phyloP scores from a whole-genome alignment of 2,329 filamentous ascomycete genomes.

The Colletotrichum falcatum region DNA sequence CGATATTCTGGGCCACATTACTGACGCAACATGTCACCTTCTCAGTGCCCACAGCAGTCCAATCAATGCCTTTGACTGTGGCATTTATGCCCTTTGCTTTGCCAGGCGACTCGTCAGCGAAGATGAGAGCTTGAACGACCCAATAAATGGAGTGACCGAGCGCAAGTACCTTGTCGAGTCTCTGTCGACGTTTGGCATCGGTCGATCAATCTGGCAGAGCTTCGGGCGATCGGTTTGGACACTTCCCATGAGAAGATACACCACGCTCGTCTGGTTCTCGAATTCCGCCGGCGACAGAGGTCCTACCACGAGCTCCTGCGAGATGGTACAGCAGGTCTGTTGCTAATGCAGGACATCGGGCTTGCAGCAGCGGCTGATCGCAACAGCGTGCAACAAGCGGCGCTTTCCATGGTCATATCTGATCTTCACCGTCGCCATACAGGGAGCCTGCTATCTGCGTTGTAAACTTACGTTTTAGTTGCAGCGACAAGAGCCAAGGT shows the following conservation, averaged over 20 bases:
- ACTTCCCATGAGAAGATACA: not conserved
- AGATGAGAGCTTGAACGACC: not conserved
- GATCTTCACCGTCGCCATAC: not conserved
- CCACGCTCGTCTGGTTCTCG: not conserved
- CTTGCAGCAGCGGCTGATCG: not conserved
- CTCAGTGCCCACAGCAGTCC: not conserved
- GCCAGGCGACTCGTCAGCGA: not conserved
- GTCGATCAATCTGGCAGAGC: not conserved
- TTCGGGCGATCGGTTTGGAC: not conserved
- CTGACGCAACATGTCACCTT: not conserved
- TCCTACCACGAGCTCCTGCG: not conserved
- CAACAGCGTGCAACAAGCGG: not conserved
- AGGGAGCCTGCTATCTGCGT: not conserved
- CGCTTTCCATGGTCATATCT: not conserved
- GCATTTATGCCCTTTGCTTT: not conserved
- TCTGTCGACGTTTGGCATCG: not conserved
- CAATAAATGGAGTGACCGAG: not conserved
- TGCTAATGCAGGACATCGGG: not conserved
- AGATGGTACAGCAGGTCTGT: not conserved
- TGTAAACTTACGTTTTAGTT: not conserved
- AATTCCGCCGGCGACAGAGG: not conserved
- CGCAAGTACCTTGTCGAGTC: not conserved
- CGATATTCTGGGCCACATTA: not conserved
- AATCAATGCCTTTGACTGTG: not conserved
- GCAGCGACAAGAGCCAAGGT: not conserved